Base-by-base conservation (phyloP, 768 basidiomycete genomes). In the Boletus rubescentipes region DNA sequence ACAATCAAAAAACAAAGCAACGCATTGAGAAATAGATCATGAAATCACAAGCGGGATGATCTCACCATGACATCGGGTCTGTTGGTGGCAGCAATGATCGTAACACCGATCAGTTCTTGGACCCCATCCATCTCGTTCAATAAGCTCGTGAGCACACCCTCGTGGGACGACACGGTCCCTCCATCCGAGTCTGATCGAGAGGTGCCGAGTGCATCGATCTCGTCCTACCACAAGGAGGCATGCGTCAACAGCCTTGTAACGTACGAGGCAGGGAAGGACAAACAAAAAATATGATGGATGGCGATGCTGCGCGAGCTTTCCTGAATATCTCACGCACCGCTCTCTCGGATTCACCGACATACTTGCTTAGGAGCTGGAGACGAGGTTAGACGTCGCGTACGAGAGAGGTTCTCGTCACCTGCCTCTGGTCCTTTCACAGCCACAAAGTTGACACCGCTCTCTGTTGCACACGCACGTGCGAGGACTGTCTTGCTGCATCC, bases 121-220 rank as follows among this genome's bases (percentile, higher is more conserved):
- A 98, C 90, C 18, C 97, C 97, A 65, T 98, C 97, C 93, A 98
- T 98, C 67, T 99, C 97, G 66, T 96, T 98, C 51, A 99, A 69
- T 12, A 99, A 77, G 55, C 86, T 96, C 2, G 95, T 95, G 9
- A 99, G 78, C 12, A 98, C 93, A 9, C 97, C 94, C 61, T 92
- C 89, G 61, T 93, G 89, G 0, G 84, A 78, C 0, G 81, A 79
- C 1, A 75, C 71, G 6, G 74, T 69, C 38, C 85, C 84, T 3
- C 74, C 72, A 15, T 84, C 81, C 8, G 66, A 68, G 41, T 84
- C 82, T 0, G 74, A 77, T 31, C 97, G 83, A 1, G 92, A 86
- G 1, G 85, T 83, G 2, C 91, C 95, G 1, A 99, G 79, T 0
- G 95, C 94, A 65, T 99, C 97, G 48, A 99, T 91, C 69, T 99